Conservation (phyloP, 2,329 filamentous ascomycete genomes). For the Aschersonia sp. region DNA sequence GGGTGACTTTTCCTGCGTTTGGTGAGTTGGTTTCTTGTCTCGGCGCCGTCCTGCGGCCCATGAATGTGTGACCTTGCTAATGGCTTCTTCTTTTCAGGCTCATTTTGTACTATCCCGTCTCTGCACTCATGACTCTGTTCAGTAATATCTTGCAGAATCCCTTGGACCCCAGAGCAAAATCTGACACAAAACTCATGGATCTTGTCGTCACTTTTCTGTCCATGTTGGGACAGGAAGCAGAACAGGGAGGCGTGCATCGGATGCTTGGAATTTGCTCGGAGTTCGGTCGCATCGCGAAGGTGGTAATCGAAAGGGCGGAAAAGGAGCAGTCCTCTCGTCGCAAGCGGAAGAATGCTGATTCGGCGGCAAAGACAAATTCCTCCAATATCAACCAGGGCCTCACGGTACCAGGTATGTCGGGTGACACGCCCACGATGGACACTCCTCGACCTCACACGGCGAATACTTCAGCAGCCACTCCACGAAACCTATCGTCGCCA, state of each 20-base stretch:
- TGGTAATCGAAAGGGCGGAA: conserved; percentile 83
- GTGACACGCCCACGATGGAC: not conserved
- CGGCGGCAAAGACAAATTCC: conserved; percentile 6
- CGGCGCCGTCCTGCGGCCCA: not conserved
- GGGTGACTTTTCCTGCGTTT: conserved; percentile 87
- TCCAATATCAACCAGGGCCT: not conserved
- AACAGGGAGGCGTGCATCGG: conserved; percentile 78
- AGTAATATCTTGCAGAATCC: conserved; percentile 95
- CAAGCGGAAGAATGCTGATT: conserved; percentile 66
- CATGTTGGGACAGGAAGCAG: conserved; percentile 76
- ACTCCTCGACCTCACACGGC: conserved; percentile 3
- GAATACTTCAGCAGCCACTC: not conserved
- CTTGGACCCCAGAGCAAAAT: conserved; percentile 71
- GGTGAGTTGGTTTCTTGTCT: conserved; percentile 41
- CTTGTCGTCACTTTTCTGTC: conserved; percentile 85
- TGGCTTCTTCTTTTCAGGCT: conserved; percentile 35
- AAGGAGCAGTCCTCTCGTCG: conserved; percentile 66
- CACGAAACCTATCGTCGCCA: conserved; percentile 1
- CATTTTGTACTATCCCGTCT: conserved; percentile 92
- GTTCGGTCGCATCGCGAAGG: conserved; percentile 84
- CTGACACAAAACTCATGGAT: conserved; percentile 83
- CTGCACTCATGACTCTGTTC: conserved; percentile 85
- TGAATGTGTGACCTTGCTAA: no score
- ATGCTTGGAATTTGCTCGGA: conserved; percentile 94
- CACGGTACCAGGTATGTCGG: not conserved